Evolutionary conservation across 164 flowering plant genomes (phyloP), one percentile per base, ranked within the genome.

Genomic region (Akebia trifoliata): DNA sequence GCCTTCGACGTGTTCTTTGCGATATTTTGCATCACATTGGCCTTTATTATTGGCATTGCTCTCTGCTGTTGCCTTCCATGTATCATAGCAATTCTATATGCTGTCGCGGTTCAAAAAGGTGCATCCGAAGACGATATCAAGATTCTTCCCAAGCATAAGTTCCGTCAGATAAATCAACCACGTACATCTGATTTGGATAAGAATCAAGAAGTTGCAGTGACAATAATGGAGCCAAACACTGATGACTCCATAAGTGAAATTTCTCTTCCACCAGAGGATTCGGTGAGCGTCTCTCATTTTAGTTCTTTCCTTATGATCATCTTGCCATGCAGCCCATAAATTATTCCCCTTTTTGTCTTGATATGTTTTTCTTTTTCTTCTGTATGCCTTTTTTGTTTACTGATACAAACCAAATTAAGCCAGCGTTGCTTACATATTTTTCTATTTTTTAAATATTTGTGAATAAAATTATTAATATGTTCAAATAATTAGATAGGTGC

Each of bases 1-100:
- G 88, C 88, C 21, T 81, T 85, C 61, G 92, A 85, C 28, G 85
- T 83, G 67, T 82, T 83, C 69, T 81, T 79, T 56, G 73, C 81
- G 37, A 59, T 83, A 60, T 79, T 81, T 63, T 83, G 88, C 63
- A 54, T 79, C 12, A 79, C 64, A 15, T 67, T 83, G 72, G 88
- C 82, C 2, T 81, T 72, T 49, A 43, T 76, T 22, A 57, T 83
- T 40, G 81, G 79, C 64, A 56, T 79, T 28, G 71, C 75, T 38
- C 62, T 85, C 54, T 83, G 78, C 54, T 83, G 85, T 63, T 79
- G 76, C 69, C 61, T 81, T 45, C 86, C 93, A 31, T 66, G 83
- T 57, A 53, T 81, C 30, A 69, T 78, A 22, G 77, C 78, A 64
- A 59, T 81, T 54, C 69, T 72, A 20, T 81, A 81, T 71, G 78